Conservation (phyloP, 1,284 basidiomycete genomes). For the Ceratobasidium sp. region DNA sequence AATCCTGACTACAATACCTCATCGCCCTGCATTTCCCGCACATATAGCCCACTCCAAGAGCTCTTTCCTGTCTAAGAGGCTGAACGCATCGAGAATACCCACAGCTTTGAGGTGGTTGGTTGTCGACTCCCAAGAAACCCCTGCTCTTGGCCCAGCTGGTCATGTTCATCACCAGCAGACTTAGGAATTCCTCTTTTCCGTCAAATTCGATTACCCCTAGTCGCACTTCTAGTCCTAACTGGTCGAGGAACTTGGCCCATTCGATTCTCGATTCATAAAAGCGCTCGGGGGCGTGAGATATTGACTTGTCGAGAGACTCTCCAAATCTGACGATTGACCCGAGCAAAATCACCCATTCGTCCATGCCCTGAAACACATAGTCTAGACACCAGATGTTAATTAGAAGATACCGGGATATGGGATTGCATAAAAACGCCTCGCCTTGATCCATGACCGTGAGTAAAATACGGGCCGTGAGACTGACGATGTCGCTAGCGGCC, state of each 20-base stretch:
- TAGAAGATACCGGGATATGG: not conserved
- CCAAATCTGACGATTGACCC: not conserved
- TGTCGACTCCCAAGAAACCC: not conserved
- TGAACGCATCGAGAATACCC: not conserved
- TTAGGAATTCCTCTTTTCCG: not conserved
- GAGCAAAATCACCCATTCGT: not conserved
- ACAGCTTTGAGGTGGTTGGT: not conserved
- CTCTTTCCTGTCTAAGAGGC: not conserved
- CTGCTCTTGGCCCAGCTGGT: not conserved
- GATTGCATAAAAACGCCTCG: not conserved
- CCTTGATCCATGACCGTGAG: slow-evolving; percentile 8
- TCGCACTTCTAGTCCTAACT: not conserved
- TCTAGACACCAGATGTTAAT: not conserved
- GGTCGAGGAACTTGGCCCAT: not conserved
- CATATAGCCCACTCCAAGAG: not conserved
- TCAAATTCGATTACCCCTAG: not conserved
- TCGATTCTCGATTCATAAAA: not conserved
- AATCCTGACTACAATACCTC: not conserved
- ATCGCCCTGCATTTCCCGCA: slow-evolving; percentile 9
- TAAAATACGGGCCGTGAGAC: not conserved
- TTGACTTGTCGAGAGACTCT: not conserved
- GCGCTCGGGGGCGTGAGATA: not conserved
- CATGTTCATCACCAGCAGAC: not conserved
- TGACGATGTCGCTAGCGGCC: not conserved
- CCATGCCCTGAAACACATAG: not conserved